Evolutionary conservation across 495 filamentous ascomycete genomes (phyloP).

Genomic region (Pyrenula aspistea): DNA sequence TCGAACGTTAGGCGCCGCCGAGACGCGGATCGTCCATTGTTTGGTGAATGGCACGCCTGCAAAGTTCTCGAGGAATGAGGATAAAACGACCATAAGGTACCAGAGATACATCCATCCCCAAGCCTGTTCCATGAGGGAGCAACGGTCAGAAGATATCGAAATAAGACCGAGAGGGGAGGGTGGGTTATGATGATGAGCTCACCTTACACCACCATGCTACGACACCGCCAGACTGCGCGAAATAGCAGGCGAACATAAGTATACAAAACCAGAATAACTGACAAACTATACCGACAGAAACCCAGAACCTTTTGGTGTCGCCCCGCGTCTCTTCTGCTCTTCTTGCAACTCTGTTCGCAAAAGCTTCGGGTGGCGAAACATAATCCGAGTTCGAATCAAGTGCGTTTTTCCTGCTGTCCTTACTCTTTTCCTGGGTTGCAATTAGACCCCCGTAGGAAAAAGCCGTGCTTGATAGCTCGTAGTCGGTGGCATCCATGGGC

Average conservation of each 20-base stretch:
- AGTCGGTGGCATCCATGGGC: constrained; percentile 6
- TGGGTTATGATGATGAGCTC: constrained; percentile 1
- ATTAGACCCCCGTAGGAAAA: constrained; percentile 8
- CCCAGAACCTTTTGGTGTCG: constrained; percentile 1
- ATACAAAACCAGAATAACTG: constrained; percentile 2
- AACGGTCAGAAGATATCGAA: neutral
- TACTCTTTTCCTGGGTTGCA: neutral
- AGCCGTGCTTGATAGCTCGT: neutral
- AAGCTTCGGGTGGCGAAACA: constrained; percentile 1
- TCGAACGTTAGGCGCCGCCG: constrained; percentile 3
- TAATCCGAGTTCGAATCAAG: neutral
- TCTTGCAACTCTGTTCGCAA: constrained; percentile 2
- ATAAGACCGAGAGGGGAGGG: neutral
- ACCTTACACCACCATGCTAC: constrained; percentile 12
- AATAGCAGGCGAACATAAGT: constrained; percentile 7
- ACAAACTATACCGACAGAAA: constrained; percentile 3
- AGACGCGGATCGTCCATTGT: constrained; percentile 11
- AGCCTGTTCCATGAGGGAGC: constrained; percentile 1
- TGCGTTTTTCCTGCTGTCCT: neutral
- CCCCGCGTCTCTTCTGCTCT: constrained; percentile 4
- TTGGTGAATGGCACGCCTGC: constrained; percentile 7
- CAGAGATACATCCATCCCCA: constrained; percentile 13
- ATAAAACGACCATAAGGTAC: constrained; percentile 9
- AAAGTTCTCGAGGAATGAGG: constrained; percentile 8
- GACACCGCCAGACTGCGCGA: constrained; percentile 6